Evolutionary conservation across 108 stramenopile genomes (phyloP).

Genomic region (Bacterosira constricta): DNA sequence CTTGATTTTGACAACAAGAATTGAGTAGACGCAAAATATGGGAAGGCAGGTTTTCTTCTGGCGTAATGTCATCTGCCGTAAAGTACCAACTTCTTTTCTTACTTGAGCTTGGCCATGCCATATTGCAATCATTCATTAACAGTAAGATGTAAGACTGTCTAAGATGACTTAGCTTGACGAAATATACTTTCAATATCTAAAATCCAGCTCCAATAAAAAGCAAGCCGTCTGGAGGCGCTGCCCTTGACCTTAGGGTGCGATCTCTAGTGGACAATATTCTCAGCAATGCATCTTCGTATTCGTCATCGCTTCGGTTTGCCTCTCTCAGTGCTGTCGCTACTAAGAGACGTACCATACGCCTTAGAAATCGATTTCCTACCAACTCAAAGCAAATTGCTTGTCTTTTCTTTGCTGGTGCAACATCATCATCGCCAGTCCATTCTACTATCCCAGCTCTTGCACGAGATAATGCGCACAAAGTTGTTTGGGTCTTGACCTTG

Average conservation of each 20-base stretch:
- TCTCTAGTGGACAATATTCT: constrained; percentile 45
- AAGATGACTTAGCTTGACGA: not conserved
- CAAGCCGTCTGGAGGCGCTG: constrained; percentile 72
- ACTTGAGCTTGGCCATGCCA: no score
- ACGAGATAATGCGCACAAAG: constrained; percentile 56
- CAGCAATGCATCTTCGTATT: constrained; percentile 41
- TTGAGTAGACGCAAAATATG: no score
- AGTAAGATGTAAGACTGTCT: not conserved
- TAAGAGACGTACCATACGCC: constrained; percentile 78
- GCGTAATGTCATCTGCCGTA: no score
- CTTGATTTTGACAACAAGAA: no score
- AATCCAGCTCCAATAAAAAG: constrained; percentile 63
- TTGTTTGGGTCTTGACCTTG: constrained; percentile 68
- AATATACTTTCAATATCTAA: not conserved
- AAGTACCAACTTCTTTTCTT: no score
- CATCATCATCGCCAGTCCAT: not conserved
- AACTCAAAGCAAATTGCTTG: constrained; percentile 69
- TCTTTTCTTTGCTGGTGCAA: not conserved
- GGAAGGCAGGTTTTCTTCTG: no score
- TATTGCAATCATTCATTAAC: no score
- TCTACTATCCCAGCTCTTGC: constrained; percentile 61
- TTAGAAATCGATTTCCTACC: constrained; percentile 78
- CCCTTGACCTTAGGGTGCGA: constrained; percentile 40
- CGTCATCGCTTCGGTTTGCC: constrained; percentile 8
- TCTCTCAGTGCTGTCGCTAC: constrained; percentile 63